Conservation (phyloP, 2,329 filamentous ascomycete genomes). For the Cercospora canescens region DNA sequence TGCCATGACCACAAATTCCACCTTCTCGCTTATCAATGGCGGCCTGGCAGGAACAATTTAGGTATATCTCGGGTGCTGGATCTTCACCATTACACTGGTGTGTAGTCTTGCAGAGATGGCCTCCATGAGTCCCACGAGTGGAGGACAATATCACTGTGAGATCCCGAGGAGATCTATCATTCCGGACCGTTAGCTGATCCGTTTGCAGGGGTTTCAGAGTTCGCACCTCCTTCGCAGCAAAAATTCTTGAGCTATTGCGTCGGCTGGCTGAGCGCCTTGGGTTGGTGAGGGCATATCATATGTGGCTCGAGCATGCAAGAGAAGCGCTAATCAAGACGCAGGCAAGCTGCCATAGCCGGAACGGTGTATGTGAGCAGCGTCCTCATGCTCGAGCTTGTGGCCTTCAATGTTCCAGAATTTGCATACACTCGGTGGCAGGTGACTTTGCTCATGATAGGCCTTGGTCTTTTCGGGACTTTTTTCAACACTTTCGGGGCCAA, state of each 20-base stretch:
- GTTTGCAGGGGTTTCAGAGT: conserved; percentile 20
- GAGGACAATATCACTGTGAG: conserved; percentile 22
- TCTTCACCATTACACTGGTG: conserved; percentile 23
- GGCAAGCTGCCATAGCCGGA: conserved; percentile 8
- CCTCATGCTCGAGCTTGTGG: conserved; percentile 6
- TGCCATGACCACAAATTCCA: conserved; percentile 21
- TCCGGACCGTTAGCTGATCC: neutral
- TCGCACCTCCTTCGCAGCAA: conserved; percentile 20
- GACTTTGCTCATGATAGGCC: conserved; percentile 22
- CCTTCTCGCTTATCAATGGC: conserved; percentile 26
- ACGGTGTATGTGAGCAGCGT: neutral
- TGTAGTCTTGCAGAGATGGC: conserved; percentile 30
- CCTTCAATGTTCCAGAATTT: conserved; percentile 16
- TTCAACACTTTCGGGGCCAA: conserved; percentile 35
- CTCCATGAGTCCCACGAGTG: conserved; percentile 31
- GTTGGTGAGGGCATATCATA: neutral
- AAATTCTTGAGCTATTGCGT: conserved; percentile 21
- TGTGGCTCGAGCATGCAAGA: too few species aligned
- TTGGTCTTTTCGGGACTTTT: conserved; percentile 15
- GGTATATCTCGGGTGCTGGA: conserved; percentile 22
- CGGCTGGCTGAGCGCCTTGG: conserved; percentile 16
- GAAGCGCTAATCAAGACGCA: neutral
- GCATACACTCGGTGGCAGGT: conserved; percentile 18
- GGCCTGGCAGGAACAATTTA: conserved; percentile 23
- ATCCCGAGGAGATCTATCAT: neutral